Evolutionary conservation across 331 rosid species (phyloP).

Genomic region (Spiraea crenata): DNA sequence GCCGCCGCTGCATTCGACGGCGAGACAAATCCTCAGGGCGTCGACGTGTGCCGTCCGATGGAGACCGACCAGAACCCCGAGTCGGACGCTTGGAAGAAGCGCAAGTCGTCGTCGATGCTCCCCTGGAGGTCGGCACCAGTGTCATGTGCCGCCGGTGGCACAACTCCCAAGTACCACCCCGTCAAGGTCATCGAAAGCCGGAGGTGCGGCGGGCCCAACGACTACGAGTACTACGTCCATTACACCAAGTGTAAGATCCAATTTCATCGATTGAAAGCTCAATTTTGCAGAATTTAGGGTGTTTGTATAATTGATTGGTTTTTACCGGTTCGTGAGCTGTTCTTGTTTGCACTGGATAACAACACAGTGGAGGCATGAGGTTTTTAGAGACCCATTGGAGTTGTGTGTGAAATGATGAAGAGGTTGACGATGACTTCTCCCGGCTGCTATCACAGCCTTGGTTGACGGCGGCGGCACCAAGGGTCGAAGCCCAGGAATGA

Average conservation of each 20-base stretch:
- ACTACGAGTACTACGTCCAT: slow-evolving; percentile 95
- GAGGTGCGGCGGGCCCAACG: slow-evolving; percentile 42
- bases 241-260: slow-evolving; percentile 90
- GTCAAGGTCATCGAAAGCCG: slow-evolving; percentile 96
- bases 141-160: slow-evolving; percentile 99
- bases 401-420: too few relatives aligned
- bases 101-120: slow-evolving; percentile 57
- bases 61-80: slow-evolving; percentile 36
- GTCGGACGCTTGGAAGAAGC: slow-evolving; percentile 48
- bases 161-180: slow-evolving; percentile 78
- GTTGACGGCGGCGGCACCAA: too few relatives aligned
- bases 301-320: slow-evolving; percentile 4
- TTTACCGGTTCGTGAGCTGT: too few relatives aligned
- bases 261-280: background rate
- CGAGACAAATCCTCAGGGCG: slow-evolving; percentile 23
- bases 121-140: slow-evolving; percentile 94
- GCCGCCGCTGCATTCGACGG: slow-evolving; percentile 32
- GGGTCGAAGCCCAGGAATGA: too few relatives aligned
- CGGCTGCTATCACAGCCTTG: too few relatives aligned
- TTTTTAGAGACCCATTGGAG: too few relatives aligned
- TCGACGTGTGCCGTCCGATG: too few relatives aligned
- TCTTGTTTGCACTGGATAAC: too few relatives aligned
- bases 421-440: too few relatives aligned
- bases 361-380: too few relatives aligned
- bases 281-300: slow-evolving; percentile 39